Evolutionary conservation across 129 eudicot genomes (phyloP), one percentile per base, ranked within the genome.

Genomic region (Centaurea solstitialis): DNA sequence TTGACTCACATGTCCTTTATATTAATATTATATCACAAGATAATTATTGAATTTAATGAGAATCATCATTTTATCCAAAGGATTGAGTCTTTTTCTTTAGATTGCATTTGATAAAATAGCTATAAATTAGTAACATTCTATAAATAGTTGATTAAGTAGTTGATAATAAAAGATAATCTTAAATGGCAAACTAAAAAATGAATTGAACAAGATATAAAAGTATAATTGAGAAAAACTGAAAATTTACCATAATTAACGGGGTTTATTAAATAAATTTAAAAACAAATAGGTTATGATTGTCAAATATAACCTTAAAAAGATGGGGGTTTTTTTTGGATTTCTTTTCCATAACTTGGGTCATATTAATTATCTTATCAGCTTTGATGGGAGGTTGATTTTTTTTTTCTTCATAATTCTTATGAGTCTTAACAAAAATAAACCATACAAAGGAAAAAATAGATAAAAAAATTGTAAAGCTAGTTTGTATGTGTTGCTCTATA

Each of bases 1-100:
- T 76, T 74, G 62, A 81, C 85, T 74, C 85, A 35, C 70, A 81
- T 66, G 62, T 17, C n/a, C 30, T 24, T 82, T 23, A 35, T 66
- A 57, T 66, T 7, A 65, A 10, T 73, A 40, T 71, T 28, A 5
- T 12, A 6, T 2, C 28, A 1, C 67, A 67, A 67, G 26, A 67
- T 67, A 35, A 15, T 28, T 70, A 30, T 70, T 64, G 23, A 70
- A 70, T 30, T 64, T 35, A 57, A 57, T 17, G 65, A 57, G 21
- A 57, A 57, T 57, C 22, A 57, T 57, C 22, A 57, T 57, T 57
- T n/a, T 57, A 57, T 57, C 20, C 17, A 53, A 53, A 5, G 64
- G 5, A 18, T 53, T 4, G 6, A 17, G 5, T n/a, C 1, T 15
- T 53, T 2, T 47, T 2, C 6, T 53, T 53, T 53, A 53, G 21